Percentiles rank a stretch among this genome's conserved stretches.
phyloP scores from a whole-genome alignment of 768 basidiomycete genomes.

The Rhizopogon rudus region DNA sequence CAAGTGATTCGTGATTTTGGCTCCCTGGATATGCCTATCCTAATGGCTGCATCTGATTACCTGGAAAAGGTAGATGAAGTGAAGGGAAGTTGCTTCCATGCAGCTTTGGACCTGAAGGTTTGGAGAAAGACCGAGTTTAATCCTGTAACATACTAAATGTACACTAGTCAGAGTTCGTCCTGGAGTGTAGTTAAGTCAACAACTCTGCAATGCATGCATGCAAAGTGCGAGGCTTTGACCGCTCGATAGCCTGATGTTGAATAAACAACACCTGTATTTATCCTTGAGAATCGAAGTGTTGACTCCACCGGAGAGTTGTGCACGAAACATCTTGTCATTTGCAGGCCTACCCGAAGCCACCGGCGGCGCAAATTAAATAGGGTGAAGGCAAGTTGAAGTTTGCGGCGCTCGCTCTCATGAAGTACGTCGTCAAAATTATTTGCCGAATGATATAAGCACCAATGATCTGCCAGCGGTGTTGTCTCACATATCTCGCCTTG shows the following conservation, averaged over 20 bases:
- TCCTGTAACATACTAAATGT: no score
- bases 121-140: constrained; percentile 32
- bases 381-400: constrained; percentile 76
- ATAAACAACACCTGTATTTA: no score
- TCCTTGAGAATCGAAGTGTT: no score
- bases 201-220: no score
- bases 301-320: no score
- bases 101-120: constrained; percentile 86
- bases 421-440: constrained; percentile 40
- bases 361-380: no score
- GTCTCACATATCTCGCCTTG: constrained; percentile 71
- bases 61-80: constrained; percentile 39
- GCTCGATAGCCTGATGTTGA: no score
- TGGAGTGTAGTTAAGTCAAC: no score
- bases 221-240: no score
- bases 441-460: neutral
- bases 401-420: constrained; percentile 70
- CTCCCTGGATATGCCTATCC: constrained; percentile 61
- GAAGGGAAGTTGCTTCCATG: constrained; percentile 64
- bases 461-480: constrained; percentile 53
- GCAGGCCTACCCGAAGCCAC: no score
- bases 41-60: constrained; percentile 66
- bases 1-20: constrained; percentile 90
- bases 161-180: no score
- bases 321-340: no score